These are phyloP conservation scores for Dalechampia spathulata DNA, from an alignment of 441 rosid genomes.

Conservation along the genomic window DNA sequence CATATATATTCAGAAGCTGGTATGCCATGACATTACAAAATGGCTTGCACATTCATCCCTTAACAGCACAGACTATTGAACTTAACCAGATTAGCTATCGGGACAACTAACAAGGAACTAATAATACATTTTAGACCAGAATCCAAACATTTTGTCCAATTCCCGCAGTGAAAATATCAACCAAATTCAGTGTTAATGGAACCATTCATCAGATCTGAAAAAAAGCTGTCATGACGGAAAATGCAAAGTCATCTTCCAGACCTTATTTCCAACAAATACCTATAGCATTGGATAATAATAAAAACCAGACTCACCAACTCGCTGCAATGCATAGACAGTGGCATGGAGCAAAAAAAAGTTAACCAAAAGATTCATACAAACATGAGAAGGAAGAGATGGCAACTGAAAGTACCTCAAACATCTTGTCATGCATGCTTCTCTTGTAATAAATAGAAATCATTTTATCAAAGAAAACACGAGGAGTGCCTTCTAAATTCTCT, in stretches of 20 bases:
- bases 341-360: not conserved
- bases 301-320: not conserved
- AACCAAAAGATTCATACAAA: not conserved
- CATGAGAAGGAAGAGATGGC: not conserved
- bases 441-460: conserved; percentile 70
- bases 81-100: too few relatives aligned
- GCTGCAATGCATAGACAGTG: not conserved
- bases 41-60: too few relatives aligned
- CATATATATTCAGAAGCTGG: too few relatives aligned
- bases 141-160: too few relatives aligned
- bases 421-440: conserved; percentile 71
- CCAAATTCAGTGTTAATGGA: too few relatives aligned
- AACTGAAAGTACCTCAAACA: conserved; percentile 62
- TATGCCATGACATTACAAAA: too few relatives aligned
- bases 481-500: conserved; percentile 57
- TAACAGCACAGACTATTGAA: too few relatives aligned
- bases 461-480: conserved; percentile 71
- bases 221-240: too few relatives aligned
- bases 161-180: too few relatives aligned
- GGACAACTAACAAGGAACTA: too few relatives aligned
- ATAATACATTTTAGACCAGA: too few relatives aligned
- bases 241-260: not conserved
- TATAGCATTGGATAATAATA: not conserved
- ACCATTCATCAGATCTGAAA: too few relatives aligned
- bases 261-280: not conserved